Percentiles rank a stretch among this genome's conserved stretches.
Evolutionary conservation across 2,329 filamentous ascomycete species (phyloP).

Genomic region (Byssochlamys sp.): DNA sequence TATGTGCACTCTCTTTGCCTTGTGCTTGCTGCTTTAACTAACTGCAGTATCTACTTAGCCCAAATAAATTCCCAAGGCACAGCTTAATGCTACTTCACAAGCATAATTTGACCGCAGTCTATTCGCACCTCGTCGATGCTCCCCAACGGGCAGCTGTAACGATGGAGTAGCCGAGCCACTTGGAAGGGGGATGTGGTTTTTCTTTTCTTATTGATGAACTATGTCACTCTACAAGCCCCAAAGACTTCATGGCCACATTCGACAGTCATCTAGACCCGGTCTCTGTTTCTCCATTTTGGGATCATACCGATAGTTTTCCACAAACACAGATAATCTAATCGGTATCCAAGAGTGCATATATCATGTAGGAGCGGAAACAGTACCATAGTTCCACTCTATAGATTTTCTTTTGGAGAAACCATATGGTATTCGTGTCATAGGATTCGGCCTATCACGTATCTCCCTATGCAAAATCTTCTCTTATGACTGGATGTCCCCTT

Average conservation of each 20-base stretch:
- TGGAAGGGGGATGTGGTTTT: not conserved
- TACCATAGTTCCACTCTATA: not conserved
- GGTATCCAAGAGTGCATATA: not conserved
- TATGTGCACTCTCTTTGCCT: slow-evolving; percentile 12
- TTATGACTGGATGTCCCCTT: not conserved
- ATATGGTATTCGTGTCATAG: not conserved
- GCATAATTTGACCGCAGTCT: not conserved
- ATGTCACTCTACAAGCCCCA: not conserved
- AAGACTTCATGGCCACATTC: not conserved
- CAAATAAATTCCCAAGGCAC: slow-evolving; percentile 2
- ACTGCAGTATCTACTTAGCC: not conserved
- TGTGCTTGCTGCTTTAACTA: not conserved
- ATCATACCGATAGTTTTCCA: not conserved
- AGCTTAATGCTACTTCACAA: not conserved
- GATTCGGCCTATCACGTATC: not conserved
- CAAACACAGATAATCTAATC: not conserved
- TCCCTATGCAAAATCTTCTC: not conserved
- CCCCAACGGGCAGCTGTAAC: not conserved
- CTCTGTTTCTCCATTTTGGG: not conserved
- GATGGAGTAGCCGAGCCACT: not conserved
- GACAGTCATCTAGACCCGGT: not conserved
- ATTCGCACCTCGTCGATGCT: not conserved
- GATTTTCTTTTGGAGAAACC: not conserved
- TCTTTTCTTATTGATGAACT: not conserved
- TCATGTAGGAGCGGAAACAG: not conserved